A percentile compares a stretch with the other conserved stretches of the same genome.
Evolutionary conservation across 2,329 filamentous ascomycete genomes (phyloP).

Genomic region (Hirsutella thompsonii): DNA sequence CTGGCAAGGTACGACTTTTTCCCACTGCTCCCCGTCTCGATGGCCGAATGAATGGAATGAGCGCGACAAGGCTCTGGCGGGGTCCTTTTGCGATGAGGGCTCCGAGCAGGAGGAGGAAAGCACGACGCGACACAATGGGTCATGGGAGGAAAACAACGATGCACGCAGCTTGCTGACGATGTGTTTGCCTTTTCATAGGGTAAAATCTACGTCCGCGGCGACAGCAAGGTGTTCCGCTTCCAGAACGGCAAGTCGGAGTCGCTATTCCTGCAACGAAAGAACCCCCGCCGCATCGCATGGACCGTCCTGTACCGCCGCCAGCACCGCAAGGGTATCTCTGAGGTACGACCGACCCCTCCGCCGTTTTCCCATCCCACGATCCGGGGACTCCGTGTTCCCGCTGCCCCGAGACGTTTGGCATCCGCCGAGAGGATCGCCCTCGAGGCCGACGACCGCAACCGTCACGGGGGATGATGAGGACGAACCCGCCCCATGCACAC

Average conservation of each 20-base stretch:
- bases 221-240: conserved; percentile 99
- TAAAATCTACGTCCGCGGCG: conserved; percentile 98
- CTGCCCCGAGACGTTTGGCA: too few relatives aligned
- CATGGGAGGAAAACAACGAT: not conserved
- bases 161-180: conserved; percentile 12
- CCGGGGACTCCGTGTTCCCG: too few relatives aligned
- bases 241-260: conserved; percentile 99
- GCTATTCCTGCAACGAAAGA: conserved; percentile 99
- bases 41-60: too few relatives aligned
- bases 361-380: not conserved
- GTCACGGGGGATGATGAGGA: too few relatives aligned
- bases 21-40: not conserved
- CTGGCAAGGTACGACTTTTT: conserved; percentile 45
- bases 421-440: too few relatives aligned
- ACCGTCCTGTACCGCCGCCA: conserved; percentile 95
- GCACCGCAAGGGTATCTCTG: conserved; percentile 99
- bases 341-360: conserved; percentile 52
- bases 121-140: not conserved
- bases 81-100: not conserved
- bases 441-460: not conserved
- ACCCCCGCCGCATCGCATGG: conserved; percentile 98
- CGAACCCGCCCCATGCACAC: too few relatives aligned
- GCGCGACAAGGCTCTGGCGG: not conserved
- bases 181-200: conserved; percentile 45
- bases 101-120: not conserved